Evolutionary conservation across 2,329 filamentous ascomycete genomes (phyloP).

Genomic region (Colletotrichum simmondsii): DNA sequence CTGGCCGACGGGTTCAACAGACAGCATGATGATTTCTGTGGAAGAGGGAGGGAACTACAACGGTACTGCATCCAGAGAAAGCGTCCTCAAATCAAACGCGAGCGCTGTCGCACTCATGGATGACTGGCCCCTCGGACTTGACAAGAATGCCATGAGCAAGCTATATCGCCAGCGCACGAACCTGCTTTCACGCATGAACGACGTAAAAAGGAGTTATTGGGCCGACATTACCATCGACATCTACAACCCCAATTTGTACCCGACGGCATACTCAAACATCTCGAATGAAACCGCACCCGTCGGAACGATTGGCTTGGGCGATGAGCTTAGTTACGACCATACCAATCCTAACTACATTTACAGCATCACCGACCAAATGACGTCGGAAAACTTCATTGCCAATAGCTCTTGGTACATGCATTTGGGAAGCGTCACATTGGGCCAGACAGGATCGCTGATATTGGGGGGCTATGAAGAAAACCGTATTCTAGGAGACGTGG

Average conservation of each 20-base stretch:
- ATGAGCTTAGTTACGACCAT: not conserved
- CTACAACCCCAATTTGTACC: not conserved
- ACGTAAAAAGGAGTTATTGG: not conserved
- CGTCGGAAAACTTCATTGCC: not conserved
- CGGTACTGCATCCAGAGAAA: not conserved
- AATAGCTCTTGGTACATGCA: constrained; percentile 36
- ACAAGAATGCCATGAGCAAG: not conserved
- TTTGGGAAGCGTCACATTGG: constrained; percentile 43
- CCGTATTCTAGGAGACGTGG: constrained; percentile 41
- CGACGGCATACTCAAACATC: not conserved
- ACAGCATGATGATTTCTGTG: not conserved
- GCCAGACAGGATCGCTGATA: constrained; percentile 41
- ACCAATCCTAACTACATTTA: too few relatives aligned
- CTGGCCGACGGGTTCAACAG: not conserved
- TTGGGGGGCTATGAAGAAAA: constrained; percentile 47
- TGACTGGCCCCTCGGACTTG: not conserved
- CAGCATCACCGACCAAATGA: not conserved
- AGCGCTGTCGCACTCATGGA: not conserved
- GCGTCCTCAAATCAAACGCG: not conserved
- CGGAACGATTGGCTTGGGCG: not conserved
- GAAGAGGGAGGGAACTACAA: not conserved
- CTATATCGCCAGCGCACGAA: not conserved
- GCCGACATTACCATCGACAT: not conserved
- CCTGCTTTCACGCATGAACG: not conserved
- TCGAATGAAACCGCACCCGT: not conserved